Evolutionary conservation across 2,329 filamentous ascomycete genomes (phyloP).

Genomic region (Fusarium subglutinans): DNA sequence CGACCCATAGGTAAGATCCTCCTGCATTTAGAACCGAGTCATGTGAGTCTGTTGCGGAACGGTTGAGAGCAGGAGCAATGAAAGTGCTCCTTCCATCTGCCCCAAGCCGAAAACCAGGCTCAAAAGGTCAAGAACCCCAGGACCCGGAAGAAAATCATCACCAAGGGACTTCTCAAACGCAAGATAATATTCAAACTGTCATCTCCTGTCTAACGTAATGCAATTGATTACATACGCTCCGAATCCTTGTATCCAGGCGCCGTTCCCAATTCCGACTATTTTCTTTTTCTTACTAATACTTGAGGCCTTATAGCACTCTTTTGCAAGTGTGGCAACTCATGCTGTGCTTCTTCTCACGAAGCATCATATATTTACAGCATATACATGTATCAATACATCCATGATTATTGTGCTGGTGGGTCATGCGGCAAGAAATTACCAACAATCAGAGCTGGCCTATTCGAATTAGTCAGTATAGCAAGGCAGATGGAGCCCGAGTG

Average conservation of each 20-base stretch:
- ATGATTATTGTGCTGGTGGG: constrained; percentile 51
- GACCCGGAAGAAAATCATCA: neutral
- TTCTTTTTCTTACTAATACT: constrained; percentile 18
- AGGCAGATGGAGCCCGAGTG: neutral
- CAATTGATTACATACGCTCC: constrained; percentile 32
- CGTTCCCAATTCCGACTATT: constrained; percentile 12
- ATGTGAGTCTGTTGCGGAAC: constrained; percentile 1
- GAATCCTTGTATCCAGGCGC: constrained; percentile 26
- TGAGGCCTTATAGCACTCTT: neutral
- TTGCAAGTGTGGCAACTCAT: neutral
- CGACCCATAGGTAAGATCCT: neutral
- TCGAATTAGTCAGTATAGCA: constrained; percentile 45
- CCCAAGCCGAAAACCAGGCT: neutral
- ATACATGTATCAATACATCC: neutral
- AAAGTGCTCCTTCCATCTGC: constrained; percentile 3
- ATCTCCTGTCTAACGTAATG: constrained; percentile 28
- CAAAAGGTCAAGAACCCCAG: neutral
- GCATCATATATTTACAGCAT: neutral
- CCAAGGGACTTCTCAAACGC: neutral
- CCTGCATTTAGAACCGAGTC: neutral
- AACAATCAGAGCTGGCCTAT: constrained; percentile 90
- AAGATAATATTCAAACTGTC: constrained; percentile 4
- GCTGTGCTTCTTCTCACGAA: neutral
- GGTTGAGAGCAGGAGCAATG: constrained; percentile 1
- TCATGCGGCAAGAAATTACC: constrained; percentile 96